phyloP scores from a whole-genome alignment of 495 filamentous ascomycete genomes.

The Ascodesmis nigricans region DNA sequence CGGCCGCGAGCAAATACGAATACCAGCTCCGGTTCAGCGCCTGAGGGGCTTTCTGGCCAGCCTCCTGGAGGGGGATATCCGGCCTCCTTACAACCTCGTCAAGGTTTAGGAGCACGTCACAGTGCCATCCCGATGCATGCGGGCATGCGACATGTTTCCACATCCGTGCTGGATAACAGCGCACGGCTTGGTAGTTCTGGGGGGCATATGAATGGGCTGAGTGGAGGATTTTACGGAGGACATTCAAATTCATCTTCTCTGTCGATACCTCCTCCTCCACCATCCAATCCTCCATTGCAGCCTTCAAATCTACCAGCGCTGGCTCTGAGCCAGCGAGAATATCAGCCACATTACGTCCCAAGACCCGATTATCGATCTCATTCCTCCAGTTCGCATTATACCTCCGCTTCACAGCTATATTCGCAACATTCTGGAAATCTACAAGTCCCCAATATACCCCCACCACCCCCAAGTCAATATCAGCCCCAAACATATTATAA shows the following conservation, averaged over 20 bases:
- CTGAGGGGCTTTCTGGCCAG: no score
- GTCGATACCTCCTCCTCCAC: conserved; percentile 10
- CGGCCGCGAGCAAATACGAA: conserved; percentile 19
- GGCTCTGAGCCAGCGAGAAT: conserved; percentile 5
- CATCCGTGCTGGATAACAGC: conserved; percentile 13
- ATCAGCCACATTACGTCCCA: conserved; percentile 3
- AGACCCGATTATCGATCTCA: conserved; percentile 4
- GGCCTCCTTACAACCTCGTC: no score
- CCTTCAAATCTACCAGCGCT: conserved; percentile 5
- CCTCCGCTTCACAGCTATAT: no score
- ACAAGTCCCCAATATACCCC: conserved; percentile 13
- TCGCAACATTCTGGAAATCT: conserved; percentile 9
- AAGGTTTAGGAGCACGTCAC: no score
- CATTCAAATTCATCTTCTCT: no score
- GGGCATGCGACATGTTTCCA: conserved; percentile 20
- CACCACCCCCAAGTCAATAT: conserved; percentile 11
- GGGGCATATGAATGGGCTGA: conserved; percentile 7
- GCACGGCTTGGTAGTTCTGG: conserved; percentile 8
- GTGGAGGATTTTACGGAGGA: not conserved
- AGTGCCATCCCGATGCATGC: conserved; percentile 16
- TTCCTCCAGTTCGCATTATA: no score
- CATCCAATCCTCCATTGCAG: conserved; percentile 13
- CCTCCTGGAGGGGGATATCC: no score
- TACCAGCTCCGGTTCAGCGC: conserved; percentile 14
- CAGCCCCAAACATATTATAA: conserved; percentile 9